Evolutionary conservation across 495 filamentous ascomycete species (phyloP).

Genomic region (Durotheca rogersii): DNA sequence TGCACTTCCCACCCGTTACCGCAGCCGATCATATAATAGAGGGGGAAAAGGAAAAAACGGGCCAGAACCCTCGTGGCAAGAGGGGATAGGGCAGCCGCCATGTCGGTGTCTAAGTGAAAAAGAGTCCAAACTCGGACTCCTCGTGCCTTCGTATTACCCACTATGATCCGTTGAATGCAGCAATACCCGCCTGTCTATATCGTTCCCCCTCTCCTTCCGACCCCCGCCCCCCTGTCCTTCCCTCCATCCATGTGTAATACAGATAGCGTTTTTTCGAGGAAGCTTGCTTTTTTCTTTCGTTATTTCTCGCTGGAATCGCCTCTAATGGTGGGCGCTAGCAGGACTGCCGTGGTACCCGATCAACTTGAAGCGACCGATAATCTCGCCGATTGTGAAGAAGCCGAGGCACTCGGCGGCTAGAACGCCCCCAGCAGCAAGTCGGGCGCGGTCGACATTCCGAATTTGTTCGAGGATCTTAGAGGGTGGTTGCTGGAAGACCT

Average conservation of each 20-base stretch:
- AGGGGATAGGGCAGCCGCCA: constrained; percentile 6
- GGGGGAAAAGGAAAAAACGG: constrained; percentile 4
- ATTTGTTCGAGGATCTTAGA: constrained; percentile 60
- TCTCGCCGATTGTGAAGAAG: constrained; percentile 98
- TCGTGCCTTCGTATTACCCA: constrained; percentile 30
- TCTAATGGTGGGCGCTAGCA: constrained; percentile 62
- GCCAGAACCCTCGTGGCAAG: constrained; percentile 4
- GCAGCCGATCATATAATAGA: constrained; percentile 7
- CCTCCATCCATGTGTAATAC: constrained; percentile 31
- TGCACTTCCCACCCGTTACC: constrained; percentile 18
- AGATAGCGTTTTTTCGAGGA: too few relatives aligned
- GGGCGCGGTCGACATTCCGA: constrained; percentile 66
- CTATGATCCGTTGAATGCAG: constrained; percentile 28
- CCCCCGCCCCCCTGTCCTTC: constrained; percentile 28
- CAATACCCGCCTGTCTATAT: constrained; percentile 32
- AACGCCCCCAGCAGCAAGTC: constrained; percentile 70
- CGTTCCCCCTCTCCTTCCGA: constrained; percentile 19
- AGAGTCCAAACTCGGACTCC: constrained; percentile 22
- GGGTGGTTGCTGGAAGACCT: constrained; percentile 31
- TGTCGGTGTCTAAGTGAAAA: constrained; percentile 10
- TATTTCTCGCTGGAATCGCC: too few relatives aligned
- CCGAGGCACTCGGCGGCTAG: constrained; percentile 83
- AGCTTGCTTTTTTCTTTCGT: constrained; percentile 11
- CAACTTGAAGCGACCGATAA: constrained; percentile 90
- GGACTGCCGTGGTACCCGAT: constrained; percentile 82